Evolutionary conservation across 345 rosid genomes (phyloP), one percentile per base, ranked within the genome.

Genomic region (Rhodomyrtus tomentosa): DNA sequence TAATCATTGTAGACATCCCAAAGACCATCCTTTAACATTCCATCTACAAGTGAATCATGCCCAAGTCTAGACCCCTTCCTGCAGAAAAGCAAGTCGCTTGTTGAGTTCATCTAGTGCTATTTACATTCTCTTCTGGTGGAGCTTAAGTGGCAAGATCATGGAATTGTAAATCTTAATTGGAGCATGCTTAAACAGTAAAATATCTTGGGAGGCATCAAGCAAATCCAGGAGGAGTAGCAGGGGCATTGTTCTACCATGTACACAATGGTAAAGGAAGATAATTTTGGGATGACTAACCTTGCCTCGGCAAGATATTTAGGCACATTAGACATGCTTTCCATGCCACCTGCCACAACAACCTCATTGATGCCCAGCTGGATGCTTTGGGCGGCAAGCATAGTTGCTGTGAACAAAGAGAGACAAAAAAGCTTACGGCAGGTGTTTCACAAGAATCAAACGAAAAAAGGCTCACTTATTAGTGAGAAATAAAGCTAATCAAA

Each of bases 41-140:
- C 99, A 89, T 97, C 99, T 25, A 97, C 95, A 56, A 97, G 88
- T 74, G 96, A 87, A 91, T 94, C 99, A 89, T 97, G 98, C 84
- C 99, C 98, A 84, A 95, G 90, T 49, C 99, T 95, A 86, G 99
- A 97, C 55, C 99, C 99, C 90, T 96, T 97, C 92, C 99, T 96
- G 92, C 88, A 86, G 81, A 81, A 27, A 56, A 87, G 29, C 81
- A 82, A 16, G 18, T 24, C 86, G 82, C 88, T 80, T 87, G 91
- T 68, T 0, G 25, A 68, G 79, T 68, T 36, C 10, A 32, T 68
- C 45, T 36, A 0, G 25, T 18, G 79, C 79, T 36, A 8, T 68
- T 20, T 18, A 68, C 7, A 5, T 68, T 68, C 45, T 68, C 36
- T 10, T 3, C 45, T 3, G 0, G 79, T 68, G 79, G 45, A 68